phyloP scores from a whole-genome alignment of 2,329 filamentous ascomycete species.

The Aplosporella prunicola region DNA sequence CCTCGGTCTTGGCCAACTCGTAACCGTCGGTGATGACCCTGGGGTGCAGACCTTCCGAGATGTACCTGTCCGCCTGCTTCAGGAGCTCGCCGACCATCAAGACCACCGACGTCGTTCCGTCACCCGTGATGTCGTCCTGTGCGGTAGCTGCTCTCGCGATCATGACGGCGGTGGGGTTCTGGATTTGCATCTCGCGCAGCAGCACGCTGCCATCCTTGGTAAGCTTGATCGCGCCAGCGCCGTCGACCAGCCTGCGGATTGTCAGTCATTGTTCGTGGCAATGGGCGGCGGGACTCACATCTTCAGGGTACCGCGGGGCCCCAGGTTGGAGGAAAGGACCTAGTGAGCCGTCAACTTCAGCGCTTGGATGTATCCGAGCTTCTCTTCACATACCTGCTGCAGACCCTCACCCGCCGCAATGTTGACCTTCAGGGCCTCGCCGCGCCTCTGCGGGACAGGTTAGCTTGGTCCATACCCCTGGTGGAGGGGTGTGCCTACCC shows the following conservation, averaged over 20 bases:
- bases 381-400: slow-evolving; percentile 36
- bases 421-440: slow-evolving; percentile 93
- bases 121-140: slow-evolving; percentile 96
- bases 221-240: slow-evolving; percentile 75
- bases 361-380: slow-evolving; percentile 27
- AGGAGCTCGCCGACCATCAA: slow-evolving; percentile 90
- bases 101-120: slow-evolving; percentile 95
- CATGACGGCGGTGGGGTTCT: slow-evolving; percentile 91
- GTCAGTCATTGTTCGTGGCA: slow-evolving; percentile 20
- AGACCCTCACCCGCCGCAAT: slow-evolving; percentile 88
- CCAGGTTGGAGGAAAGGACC: slow-evolving; percentile 94
- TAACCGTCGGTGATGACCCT: slow-evolving; percentile 96
- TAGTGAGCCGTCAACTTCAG: slow-evolving; percentile 43
- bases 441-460: slow-evolving; percentile 63
- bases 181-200: slow-evolving; percentile 75
- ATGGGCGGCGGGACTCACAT: slow-evolving; percentile 59
- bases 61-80: slow-evolving; percentile 95
- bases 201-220: slow-evolving; percentile 96
- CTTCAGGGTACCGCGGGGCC: slow-evolving; percentile 89
- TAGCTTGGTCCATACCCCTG: slow-evolving; percentile 27
- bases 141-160: slow-evolving; percentile 79
- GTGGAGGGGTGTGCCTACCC: slow-evolving; percentile 50
- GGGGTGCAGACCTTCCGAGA: slow-evolving; percentile 92
- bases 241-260: slow-evolving; percentile 47
- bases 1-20: slow-evolving; percentile 89